Percentiles rank a stretch among this genome's conserved stretches.
Evolutionary conservation across 805 yeast species (phyloP).

Genomic region (Candida stauntonica): DNA sequence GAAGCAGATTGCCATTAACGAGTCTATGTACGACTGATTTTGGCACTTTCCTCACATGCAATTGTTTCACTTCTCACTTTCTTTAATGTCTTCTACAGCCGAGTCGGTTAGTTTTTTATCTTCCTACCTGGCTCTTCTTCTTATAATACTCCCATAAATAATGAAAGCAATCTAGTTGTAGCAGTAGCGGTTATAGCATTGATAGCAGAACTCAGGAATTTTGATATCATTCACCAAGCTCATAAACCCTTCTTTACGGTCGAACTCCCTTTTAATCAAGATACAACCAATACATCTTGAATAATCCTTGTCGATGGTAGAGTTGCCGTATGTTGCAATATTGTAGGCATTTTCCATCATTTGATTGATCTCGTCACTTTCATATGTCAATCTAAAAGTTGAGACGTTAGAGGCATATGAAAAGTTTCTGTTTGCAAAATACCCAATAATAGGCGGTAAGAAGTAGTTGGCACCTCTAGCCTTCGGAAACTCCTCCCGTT

Average conservation of each 20-base stretch:
- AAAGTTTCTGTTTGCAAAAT: constrained; percentile 42
- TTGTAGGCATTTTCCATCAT: constrained; percentile 51
- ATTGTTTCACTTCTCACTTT: not conserved
- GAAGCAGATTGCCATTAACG: constrained; percentile 8
- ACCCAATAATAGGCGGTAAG: constrained; percentile 52
- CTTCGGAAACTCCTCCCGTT: constrained; percentile 11
- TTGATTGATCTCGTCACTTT: constrained; percentile 35
- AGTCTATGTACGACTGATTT: constrained; percentile 1
- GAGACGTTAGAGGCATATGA: constrained; percentile 49
- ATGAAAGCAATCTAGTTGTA: too few species aligned
- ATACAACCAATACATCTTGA: constrained; percentile 55
- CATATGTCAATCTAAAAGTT: constrained; percentile 53
- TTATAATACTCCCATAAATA: too few species aligned
- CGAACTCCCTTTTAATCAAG: constrained; percentile 47
- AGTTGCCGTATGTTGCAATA: constrained; percentile 44
- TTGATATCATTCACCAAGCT: constrained; percentile 19
- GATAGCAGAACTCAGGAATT: constrained; percentile 32
- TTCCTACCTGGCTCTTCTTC: too few species aligned
- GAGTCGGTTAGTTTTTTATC: too few species aligned
- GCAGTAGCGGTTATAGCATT: constrained; percentile 38
- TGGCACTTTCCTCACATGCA: not conserved
- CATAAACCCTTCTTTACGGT: constrained; percentile 29
- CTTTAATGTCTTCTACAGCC: not conserved
- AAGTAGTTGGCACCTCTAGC: constrained; percentile 14
- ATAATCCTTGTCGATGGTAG: constrained; percentile 33